Evolutionary conservation across 139 green algal species (phyloP).

Genomic region (Chlamydomonas sphaeroides): DNA sequence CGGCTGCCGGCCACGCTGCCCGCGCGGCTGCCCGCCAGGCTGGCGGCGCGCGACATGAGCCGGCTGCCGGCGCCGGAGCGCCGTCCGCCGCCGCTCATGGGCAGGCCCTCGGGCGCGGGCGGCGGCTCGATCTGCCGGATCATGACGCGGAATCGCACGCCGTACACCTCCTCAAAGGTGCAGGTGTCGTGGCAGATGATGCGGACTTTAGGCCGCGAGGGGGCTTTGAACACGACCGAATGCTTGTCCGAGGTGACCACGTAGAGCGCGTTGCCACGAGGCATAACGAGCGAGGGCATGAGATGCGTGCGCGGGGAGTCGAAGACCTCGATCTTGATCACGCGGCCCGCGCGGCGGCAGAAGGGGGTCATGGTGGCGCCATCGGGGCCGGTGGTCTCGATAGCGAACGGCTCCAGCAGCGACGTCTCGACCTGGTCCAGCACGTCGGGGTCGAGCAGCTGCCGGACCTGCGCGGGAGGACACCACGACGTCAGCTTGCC

Average conservation of each 20-base stretch:
- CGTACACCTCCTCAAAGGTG: conserved; percentile 54
- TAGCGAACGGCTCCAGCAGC: conserved; percentile 17
- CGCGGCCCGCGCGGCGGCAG: conserved; percentile 29
- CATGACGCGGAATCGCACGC: conserved; percentile 51
- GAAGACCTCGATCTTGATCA: conserved; percentile 31
- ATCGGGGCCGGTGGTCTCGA: conserved; percentile 26
- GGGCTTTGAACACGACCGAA: conserved; percentile 43
- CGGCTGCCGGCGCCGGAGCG: neutral
- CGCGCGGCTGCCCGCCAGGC: neutral
- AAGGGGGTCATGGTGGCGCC: conserved; percentile 29
- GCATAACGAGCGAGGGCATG: conserved; percentile 38
- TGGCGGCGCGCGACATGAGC: neutral
- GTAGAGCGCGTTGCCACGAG: conserved; percentile 21
- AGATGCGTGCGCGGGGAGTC: conserved; percentile 33
- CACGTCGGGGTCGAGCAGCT: conserved; percentile 34
- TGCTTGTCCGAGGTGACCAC: conserved; percentile 42
- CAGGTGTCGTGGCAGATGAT: conserved; percentile 45
- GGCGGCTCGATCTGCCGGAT: neutral
- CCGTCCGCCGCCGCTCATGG: neutral
- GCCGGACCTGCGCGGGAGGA: neutral
- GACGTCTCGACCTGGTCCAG: conserved; percentile 25
- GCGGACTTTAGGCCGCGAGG: conserved; percentile 37
- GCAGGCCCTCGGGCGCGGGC: neutral
- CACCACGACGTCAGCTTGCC: too few relatives aligned
- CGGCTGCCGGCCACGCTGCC: neutral